Evolutionary conservation across 23 red algal species (phyloP), one percentile per base, ranked within the genome.

Genomic region (Gracilaria domingensis): DNA sequence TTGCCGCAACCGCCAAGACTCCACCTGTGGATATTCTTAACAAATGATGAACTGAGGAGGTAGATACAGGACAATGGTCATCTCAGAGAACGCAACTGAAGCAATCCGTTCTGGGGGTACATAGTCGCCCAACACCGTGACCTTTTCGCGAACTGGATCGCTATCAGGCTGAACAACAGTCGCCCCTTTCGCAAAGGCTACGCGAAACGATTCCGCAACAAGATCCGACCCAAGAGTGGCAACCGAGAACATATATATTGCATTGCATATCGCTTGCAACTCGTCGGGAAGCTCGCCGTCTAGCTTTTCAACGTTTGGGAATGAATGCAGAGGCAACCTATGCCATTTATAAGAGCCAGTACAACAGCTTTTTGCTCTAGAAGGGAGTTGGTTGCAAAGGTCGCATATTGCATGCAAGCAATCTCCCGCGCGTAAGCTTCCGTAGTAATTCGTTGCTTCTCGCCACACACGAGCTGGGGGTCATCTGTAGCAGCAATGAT

Each of bases 11-110:
- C n/a, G 87, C 87, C 58, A 91, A 72, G 7, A 72, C 59, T 42
- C 87, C 87, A n/a, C 77, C 77, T 48, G 75, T 40, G 34, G 87
- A 81, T 20, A 91, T 82, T 36, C 87, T 72, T 33, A 91, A 57
- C 34, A 91, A 39, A 81, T 91, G 53, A 71, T 91, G 87, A 34
- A 28, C 35, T 42, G 45, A 45, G 53, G 60, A 32, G 6, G 75
- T 82, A 11, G 87, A 71, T 0, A 70, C 87, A n/a, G n/a, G 25
- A 91, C 87, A 70, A 91, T 81, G 16, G 87, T 91, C 87, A 81
- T 91, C n/a, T n/a, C n/a, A n/a, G n/a, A n/a, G n/a, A n/a, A n/a
- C n/a, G n/a, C n/a, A n/a, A n/a, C n/a, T n/a, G n/a, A n/a, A n/a
- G n/a, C n/a, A n/a, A n/a, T n/a, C n/a, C n/a, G n/a, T n/a, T n/a